Base-by-base conservation (phyloP, 305 asterid species). In the Striga hermonthica region DNA sequence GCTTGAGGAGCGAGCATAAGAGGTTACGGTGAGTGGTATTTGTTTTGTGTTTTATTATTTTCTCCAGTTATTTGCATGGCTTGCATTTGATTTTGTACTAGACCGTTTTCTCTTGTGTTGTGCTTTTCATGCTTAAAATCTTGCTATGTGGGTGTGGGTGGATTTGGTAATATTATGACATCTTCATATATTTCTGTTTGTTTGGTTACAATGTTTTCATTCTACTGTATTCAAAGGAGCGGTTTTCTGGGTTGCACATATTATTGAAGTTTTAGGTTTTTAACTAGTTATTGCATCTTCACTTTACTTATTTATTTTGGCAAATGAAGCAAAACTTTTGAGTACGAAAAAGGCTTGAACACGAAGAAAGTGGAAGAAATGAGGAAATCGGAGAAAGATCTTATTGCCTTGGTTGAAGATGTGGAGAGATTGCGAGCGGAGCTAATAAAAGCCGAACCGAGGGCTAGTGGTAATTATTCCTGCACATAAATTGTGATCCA, bases 301-400 rank as follows among this genome's bases (percentile, higher is more conserved):
- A 38, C 22, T 49, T 0, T 1, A 48, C 47, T 58, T 43, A 15
- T 62, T 49, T 35, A 0, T 41, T 47, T 8, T 49, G 70, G 61
- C 22, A 65, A 64, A 60, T 55, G 61, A 49, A 89, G 97, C 60
- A 75, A 75, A 72, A 84, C 88, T 16, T 87, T 92, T 57, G 88
- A 84, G 70, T 69, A 77, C 12, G 93, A 90, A 71, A 90, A 90
- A 74, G 77, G 86, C 59, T 38, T 69, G 49, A 92, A 89, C 74
- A 66, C 47, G 13, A 85, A 78, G 55, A 86, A 89, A 79, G 95
- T 90, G 64, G 85, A 83, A 62, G 76, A 83, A 69, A 64, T 87
- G 97, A 76, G 80, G 80, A 57, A 58, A 12, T 48, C 76, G 81
- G 98, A 90, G 87, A 81, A 77, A 76, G 80, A 90, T 52, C 73